These are phyloP conservation scores for Lactifluus echinatus DNA, from an alignment of 768 basidiomycete genomes.

Conservation along the genomic window DNA sequence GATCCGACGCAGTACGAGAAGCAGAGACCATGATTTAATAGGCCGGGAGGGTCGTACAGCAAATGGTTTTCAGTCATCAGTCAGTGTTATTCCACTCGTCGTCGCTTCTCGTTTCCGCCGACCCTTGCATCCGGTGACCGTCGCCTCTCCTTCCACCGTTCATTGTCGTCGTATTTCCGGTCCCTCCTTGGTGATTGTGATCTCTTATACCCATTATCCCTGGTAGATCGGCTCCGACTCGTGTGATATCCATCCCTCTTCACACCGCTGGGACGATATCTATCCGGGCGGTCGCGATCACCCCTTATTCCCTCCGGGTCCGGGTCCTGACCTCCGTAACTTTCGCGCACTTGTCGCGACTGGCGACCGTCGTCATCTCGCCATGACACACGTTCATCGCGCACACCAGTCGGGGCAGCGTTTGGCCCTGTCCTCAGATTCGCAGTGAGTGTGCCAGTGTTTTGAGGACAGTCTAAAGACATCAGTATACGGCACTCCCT, in stretches of 20 bases:
- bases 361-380: conserved; percentile 20
- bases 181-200: conserved; percentile 14
- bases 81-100: conserved; percentile 36
- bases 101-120: conserved; percentile 28
- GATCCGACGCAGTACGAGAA: not conserved
- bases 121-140: conserved; percentile 23
- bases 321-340: not conserved
- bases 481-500: not conserved
- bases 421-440: conserved; percentile 29
- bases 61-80: not conserved
- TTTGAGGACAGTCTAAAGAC: conserved; percentile 31
- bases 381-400: conserved; percentile 23
- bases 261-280: conserved; percentile 2
- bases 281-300: not conserved
- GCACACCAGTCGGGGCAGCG: conserved; percentile 20
- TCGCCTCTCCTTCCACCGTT: conserved; percentile 20
- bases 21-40: not conserved
- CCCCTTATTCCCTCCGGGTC: not conserved
- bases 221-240: not conserved
- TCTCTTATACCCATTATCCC: not conserved
- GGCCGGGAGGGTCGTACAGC: not conserved
- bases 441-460: conserved; percentile 24
- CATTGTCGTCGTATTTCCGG: conserved; percentile 16
- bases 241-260: conserved; percentile 16
- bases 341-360: conserved; percentile 2